A percentile compares a stretch with the other conserved stretches of the same genome.
phyloP scores from a whole-genome alignment of 75 land plant species.

The Chamaecyparis obtusa region DNA sequence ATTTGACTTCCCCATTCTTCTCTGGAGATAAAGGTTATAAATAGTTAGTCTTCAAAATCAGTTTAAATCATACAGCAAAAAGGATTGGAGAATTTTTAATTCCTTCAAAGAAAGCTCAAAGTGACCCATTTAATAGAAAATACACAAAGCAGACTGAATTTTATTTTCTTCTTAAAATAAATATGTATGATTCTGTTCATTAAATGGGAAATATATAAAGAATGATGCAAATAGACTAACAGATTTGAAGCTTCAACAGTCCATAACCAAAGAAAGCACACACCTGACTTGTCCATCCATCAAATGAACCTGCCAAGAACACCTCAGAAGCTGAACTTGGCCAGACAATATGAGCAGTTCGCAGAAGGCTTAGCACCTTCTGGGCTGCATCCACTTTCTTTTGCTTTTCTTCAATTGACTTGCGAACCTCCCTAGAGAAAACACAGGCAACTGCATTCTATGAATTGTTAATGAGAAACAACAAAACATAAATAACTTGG shows the following conservation, averaged over 20 bases:
- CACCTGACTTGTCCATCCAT: conserved; percentile 90
- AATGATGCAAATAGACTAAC: neutral
- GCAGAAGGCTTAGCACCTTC: conserved; percentile 47
- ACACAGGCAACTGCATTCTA: neutral
- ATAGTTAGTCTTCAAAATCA: neutral
- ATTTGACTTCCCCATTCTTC: conserved; percentile 65
- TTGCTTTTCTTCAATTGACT: conserved; percentile 51
- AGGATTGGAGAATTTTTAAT: neutral
- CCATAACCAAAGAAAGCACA: neutral
- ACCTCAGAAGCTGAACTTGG: conserved; percentile 81
- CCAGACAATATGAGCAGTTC: conserved; percentile 69
- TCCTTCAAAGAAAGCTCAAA: neutral
- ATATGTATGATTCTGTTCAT: neutral
- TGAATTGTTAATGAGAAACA: neutral
- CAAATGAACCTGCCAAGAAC: conserved; percentile 74
- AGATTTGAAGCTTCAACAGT: neutral
- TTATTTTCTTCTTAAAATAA: neutral
- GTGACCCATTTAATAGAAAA: neutral
- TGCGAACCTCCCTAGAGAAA: conserved; percentile 59
- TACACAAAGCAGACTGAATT: neutral
- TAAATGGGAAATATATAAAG: neutral
- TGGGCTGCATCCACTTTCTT: conserved; percentile 41
- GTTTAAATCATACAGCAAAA: neutral
- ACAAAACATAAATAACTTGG: neutral
- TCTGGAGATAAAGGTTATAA: conserved; percentile 37